Base-by-base conservation (phyloP, 2,329 filamentous ascomycete genomes). In the Pyricularia pennisetigena region DNA sequence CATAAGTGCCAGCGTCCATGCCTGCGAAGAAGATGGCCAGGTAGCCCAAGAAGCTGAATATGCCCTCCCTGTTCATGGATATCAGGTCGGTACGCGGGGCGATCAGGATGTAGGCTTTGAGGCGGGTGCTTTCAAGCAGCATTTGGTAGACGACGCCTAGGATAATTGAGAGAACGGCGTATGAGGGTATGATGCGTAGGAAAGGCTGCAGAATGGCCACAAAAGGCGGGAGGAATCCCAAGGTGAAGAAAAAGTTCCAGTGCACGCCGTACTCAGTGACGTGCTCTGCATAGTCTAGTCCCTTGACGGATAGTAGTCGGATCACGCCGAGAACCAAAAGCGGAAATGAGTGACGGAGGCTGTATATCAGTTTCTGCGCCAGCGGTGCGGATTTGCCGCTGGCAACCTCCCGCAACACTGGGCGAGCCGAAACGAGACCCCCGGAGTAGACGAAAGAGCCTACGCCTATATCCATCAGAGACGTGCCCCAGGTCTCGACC, bases 171-270 rank as follows among this genome's bases (percentile, higher is more conserved):
- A 97, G 83, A 1, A 86, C 82, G 20, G 93, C 90, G 74, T 93
- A 94, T 0, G 91, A 94, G 3, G 91, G 91, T 4, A 97, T 79
- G 68, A 90, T 75, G 20, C 84, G 82, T 69, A 94, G 86, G 0
- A 89, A 80, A 0, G 90, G 86, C 76, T 96, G 92, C 70, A 94
- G 92, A 0, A 95, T 77, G 30, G 94, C 93, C 67, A 97, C 88
- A 74, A 97, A 97, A 0, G 94, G 94, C 0, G 94, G 93, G 28
- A 99, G 81, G 65, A 97, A 86, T 6, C 89, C 94, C 10, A 99
- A 83, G 0, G 95, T 99, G 79, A 98, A 98, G 84, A 99, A 99
- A 79, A 99, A 99, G 78, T 99, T 99, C 95, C 95, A 99, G 78
- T 99, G 95, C 10, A 99, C 92, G 62, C 95, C 95, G 75, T 99